Evolutionary conservation across 495 filamentous ascomycete genomes (phyloP).

Genomic region (Rostrohypoxylon terebratum): DNA sequence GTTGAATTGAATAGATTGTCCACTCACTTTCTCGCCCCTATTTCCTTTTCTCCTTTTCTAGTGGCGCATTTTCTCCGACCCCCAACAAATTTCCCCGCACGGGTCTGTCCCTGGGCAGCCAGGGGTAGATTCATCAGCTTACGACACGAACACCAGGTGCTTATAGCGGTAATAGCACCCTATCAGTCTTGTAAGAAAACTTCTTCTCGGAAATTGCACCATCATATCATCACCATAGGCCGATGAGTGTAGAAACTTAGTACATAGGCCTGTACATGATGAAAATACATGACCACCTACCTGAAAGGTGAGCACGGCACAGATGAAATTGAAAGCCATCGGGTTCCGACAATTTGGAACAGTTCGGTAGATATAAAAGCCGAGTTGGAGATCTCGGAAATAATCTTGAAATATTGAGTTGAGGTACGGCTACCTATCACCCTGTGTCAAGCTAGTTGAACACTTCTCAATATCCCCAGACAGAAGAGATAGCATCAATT

Average conservation of each 20-base stretch:
- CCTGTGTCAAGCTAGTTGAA: neutral
- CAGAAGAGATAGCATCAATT: neutral
- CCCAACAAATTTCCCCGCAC: neutral
- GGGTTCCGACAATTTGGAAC: neutral
- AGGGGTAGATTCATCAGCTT: neutral
- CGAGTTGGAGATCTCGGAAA: constrained; percentile 5
- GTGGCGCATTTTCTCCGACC: neutral
- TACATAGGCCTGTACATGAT: neutral
- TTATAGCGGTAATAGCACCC: too few relatives aligned
- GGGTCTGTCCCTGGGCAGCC: neutral
- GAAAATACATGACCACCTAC: too few relatives aligned
- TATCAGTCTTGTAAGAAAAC: too few relatives aligned
- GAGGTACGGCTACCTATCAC: neutral
- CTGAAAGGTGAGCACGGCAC: too few relatives aligned
- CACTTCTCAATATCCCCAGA: neutral
- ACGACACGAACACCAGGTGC: neutral
- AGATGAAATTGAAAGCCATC: neutral
- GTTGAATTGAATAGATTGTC: neutral
- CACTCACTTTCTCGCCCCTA: neutral
- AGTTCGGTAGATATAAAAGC: neutral
- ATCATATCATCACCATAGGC: neutral
- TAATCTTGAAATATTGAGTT: neutral
- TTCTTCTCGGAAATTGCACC: too few relatives aligned
- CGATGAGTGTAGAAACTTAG: neutral
- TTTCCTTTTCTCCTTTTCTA: neutral